Percentiles rank a stretch among this genome's conserved stretches.
These are phyloP conservation scores for Cichorium intybus DNA, from an alignment of 140 eudicot genomes.

Conservation along the genomic window DNA sequence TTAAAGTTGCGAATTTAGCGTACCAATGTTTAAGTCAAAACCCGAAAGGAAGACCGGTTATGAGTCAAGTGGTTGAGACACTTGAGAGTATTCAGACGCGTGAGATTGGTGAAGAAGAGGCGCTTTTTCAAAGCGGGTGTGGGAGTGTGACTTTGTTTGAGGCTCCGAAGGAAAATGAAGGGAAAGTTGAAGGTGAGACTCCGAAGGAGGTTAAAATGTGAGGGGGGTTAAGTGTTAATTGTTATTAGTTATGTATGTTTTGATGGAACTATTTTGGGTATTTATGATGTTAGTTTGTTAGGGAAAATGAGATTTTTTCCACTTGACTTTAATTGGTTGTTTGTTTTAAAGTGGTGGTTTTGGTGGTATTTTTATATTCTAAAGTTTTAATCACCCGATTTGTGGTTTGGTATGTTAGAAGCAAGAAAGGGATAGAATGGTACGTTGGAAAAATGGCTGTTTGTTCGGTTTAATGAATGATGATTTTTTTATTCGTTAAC, in stretches of 20 bases:
- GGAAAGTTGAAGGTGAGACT: constrained; percentile 40
- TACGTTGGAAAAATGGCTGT: too few species aligned
- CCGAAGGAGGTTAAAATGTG: constrained; percentile 38
- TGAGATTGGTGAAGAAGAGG: constrained; percentile 44
- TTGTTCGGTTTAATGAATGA: too few species aligned
- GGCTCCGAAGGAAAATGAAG: constrained; percentile 30
- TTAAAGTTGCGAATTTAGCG: constrained; percentile 74
- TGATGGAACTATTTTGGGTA: constrained; percentile 3
- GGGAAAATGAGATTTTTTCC: not conserved
- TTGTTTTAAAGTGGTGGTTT: not conserved
- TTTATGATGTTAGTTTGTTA: constrained; percentile 11
- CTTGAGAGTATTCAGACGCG: constrained; percentile 65
- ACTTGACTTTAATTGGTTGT: constrained; percentile 8
- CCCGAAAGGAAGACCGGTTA: constrained; percentile 87
- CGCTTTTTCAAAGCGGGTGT: constrained; percentile 37
- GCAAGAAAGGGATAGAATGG: too few species aligned
- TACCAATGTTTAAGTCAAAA: constrained; percentile 95
- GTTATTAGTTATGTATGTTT: constrained; percentile 18
- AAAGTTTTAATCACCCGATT: not conserved
- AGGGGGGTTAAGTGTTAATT: not conserved
- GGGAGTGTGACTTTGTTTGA: constrained; percentile 67
- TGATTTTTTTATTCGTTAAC: too few species aligned
- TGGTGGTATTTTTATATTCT: not conserved
- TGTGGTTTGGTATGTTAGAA: too few species aligned
- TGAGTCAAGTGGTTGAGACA: constrained; percentile 82